Evolutionary conservation across 176 grass and related monocot genomes (phyloP).

Genomic region (Musa troglodytarum): DNA sequence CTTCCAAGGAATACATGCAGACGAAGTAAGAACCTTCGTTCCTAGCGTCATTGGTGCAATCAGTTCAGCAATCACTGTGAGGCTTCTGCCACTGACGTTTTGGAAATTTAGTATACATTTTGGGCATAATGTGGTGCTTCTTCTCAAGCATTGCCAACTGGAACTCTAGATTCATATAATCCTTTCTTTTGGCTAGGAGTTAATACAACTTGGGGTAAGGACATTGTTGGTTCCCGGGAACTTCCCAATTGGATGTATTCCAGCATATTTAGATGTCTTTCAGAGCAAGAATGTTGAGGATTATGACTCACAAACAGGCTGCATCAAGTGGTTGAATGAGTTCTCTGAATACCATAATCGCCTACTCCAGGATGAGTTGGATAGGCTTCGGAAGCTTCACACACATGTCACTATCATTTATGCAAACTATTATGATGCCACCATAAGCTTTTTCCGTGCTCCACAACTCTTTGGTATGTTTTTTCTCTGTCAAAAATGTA

Average conservation of each 20-base stretch:
- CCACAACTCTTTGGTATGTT: neutral
- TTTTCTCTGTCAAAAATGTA: neutral
- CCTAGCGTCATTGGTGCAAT: conserved; percentile 57
- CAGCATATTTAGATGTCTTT: neutral
- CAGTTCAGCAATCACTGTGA: conserved; percentile 30
- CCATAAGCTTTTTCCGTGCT: neutral
- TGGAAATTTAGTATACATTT: neutral
- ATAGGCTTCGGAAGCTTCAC: neutral
- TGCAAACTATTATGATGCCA: conserved; percentile 21
- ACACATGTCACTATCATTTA: conserved; percentile 7
- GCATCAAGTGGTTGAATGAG: conserved; percentile 27
- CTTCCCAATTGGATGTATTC: conserved; percentile 9
- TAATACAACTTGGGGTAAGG: conserved; percentile 1
- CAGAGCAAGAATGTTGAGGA: neutral
- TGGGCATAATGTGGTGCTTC: neutral
- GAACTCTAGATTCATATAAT: neutral
- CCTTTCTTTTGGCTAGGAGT: neutral
- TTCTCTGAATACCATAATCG: conserved; percentile 32
- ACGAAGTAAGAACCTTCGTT: conserved; percentile 56
- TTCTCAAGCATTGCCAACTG: neutral
- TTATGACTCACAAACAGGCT: conserved; percentile 3
- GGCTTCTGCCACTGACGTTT: neutral
- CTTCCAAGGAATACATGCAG: conserved; percentile 41
- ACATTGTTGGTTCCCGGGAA: conserved; percentile 7
- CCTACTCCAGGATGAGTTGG: neutral